Conservation (phyloP, 2,329 filamentous ascomycete species). For the Myriosclerotinia curreyana region DNA sequence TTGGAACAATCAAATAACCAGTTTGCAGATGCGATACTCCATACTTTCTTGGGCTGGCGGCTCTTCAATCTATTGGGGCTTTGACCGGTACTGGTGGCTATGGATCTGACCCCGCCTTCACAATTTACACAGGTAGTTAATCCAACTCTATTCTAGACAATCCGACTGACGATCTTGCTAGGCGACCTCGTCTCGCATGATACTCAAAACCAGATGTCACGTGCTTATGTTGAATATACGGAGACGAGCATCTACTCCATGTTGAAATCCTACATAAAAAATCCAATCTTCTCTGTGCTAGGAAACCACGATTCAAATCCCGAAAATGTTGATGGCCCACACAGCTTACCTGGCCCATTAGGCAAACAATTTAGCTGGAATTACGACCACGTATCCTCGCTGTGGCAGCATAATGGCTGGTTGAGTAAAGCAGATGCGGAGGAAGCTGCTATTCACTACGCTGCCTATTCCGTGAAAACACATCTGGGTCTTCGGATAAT, state of each 20-base stretch:
- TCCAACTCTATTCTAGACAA: neutral
- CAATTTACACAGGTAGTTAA: conserved; percentile 47
- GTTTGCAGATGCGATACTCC: conserved; percentile 51
- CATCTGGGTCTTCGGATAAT: conserved; percentile 52
- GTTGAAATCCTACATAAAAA: conserved; percentile 54
- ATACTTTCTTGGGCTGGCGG: conserved; percentile 55
- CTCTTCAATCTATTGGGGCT: conserved; percentile 53
- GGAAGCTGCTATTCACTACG: conserved; percentile 53
- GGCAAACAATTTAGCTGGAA: conserved; percentile 58
- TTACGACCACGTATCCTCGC: conserved; percentile 52
- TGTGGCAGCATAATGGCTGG: conserved; percentile 57
- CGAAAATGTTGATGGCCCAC: conserved; percentile 51
- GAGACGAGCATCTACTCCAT: conserved; percentile 53
- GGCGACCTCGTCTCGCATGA: conserved; percentile 57
- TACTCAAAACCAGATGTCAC: conserved; percentile 49
- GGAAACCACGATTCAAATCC: conserved; percentile 58
- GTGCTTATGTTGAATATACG: conserved; percentile 51
- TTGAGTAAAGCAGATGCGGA: conserved; percentile 46
- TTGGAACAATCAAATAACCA: conserved; percentile 10
- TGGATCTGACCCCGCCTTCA: conserved; percentile 48
- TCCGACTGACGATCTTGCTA: neutral
- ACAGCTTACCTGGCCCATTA: conserved; percentile 51
- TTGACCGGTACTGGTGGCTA: conserved; percentile 52
- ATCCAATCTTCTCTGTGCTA: conserved; percentile 54
- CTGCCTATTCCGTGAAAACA: conserved; percentile 53